phyloP scores from a whole-genome alignment of 2,329 filamentous ascomycete genomes.

The Pseudogymnoascus sp. region DNA sequence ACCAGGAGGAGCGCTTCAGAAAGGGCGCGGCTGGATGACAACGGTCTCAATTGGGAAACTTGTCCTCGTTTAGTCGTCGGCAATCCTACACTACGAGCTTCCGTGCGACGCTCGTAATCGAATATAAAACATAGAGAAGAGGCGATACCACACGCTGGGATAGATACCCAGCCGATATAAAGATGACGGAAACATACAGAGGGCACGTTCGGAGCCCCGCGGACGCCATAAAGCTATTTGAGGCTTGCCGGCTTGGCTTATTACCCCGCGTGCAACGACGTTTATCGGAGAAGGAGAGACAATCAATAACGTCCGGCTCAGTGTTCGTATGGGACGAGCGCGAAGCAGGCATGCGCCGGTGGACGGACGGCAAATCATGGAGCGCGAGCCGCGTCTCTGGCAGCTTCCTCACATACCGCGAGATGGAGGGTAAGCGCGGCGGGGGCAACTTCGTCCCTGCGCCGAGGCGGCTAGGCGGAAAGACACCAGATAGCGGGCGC shows the following conservation, averaged over 20 bases:
- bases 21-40: not conserved
- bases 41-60: not conserved
- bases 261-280: conserved; percentile 85
- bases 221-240: conserved; percentile 97
- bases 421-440: conserved; percentile 97
- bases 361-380: conserved; percentile 99
- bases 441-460: conserved; percentile 60
- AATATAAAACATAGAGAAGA: not conserved
- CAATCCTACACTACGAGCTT: not conserved
- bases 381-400: conserved; percentile 95
- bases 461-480: conserved; percentile 53
- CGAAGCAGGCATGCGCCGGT: conserved; percentile 95
- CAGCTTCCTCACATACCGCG: conserved; percentile 93
- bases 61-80: not conserved
- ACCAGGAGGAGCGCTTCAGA: not conserved
- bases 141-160: not conserved
- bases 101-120: not conserved
- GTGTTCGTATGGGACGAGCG: conserved; percentile 99
- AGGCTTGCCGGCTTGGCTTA: conserved; percentile 80
- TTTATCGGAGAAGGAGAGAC: conserved; percentile 92
- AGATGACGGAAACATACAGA: conserved; percentile 72
- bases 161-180: not conserved
- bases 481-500: conserved; percentile 76
- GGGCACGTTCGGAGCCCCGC: conserved; percentile 91
- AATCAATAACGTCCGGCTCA: conserved; percentile 91